A percentile compares a stretch with the other conserved stretches of the same genome.
Evolutionary conservation across 768 basidiomycete genomes (phyloP).

Genomic region (Boletus bicolor): DNA sequence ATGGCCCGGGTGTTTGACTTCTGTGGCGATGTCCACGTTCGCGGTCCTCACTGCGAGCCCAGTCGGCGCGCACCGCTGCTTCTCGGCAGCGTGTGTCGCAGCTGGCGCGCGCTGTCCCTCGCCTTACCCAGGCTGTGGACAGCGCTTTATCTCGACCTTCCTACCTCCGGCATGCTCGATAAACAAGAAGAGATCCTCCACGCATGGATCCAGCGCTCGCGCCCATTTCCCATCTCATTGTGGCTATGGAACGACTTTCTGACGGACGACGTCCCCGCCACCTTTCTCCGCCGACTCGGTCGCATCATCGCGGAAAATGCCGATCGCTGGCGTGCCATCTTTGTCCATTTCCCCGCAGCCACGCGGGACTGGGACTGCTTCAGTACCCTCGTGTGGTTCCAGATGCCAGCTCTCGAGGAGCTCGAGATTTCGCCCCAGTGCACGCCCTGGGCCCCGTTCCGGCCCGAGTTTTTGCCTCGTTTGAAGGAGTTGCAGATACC

Average conservation of each 20-base stretch:
- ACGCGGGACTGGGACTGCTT: slow-evolving; percentile 30
- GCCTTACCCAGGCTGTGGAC: slow-evolving; percentile 31
- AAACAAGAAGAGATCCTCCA: slow-evolving; percentile 25
- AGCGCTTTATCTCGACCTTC: slow-evolving; percentile 30
- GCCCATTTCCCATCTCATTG: slow-evolving; percentile 23
- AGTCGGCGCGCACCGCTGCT: slow-evolving; percentile 29
- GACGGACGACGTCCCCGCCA: slow-evolving; percentile 29
- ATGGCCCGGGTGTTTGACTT: slow-evolving; percentile 33
- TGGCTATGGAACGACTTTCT: slow-evolving; percentile 34
- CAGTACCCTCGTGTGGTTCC: slow-evolving; percentile 21
- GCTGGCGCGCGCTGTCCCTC: slow-evolving; percentile 28
- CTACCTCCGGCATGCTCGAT: slow-evolving; percentile 22
- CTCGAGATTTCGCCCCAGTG: slow-evolving; percentile 33
- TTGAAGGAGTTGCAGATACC: slow-evolving; percentile 30
- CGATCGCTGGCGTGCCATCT: slow-evolving; percentile 31
- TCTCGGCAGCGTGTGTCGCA: slow-evolving; percentile 28
- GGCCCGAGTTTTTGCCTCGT: slow-evolving; percentile 24
- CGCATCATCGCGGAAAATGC: slow-evolving; percentile 19
- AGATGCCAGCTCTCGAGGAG: slow-evolving; percentile 28
- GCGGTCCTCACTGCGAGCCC: slow-evolving; percentile 29
- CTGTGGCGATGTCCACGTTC: slow-evolving; percentile 28
- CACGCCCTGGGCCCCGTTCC: slow-evolving; percentile 31
- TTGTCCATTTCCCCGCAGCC: slow-evolving; percentile 30
- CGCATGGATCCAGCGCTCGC: slow-evolving; percentile 28
- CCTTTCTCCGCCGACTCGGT: slow-evolving; percentile 25